Conservation (phyloP, 441 rosid species). For the Dalechampia spathulata region DNA sequence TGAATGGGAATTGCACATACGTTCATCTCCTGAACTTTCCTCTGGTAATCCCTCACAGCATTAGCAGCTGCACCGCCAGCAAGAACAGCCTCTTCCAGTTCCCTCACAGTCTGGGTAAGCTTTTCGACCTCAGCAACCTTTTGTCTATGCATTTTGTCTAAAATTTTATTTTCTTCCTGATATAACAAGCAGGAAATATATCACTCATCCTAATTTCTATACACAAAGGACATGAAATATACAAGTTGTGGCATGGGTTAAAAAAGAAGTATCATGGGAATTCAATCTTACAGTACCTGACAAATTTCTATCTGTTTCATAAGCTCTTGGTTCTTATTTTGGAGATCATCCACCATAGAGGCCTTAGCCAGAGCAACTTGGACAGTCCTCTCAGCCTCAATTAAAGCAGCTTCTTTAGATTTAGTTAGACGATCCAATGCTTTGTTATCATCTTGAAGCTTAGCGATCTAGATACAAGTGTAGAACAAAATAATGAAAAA, state of each 20-base stretch:
- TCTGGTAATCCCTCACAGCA: slow-evolving; percentile 95
- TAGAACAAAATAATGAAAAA: slow-evolving; percentile 5
- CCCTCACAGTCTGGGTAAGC: slow-evolving; percentile 94
- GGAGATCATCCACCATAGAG: slow-evolving; percentile 97
- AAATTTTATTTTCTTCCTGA: slow-evolving; percentile 94
- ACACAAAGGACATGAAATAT: neutral
- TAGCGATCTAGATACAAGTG: slow-evolving; percentile 63
- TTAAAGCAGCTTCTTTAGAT: slow-evolving; percentile 93
- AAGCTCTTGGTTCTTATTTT: slow-evolving; percentile 94
- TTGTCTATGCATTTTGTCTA: slow-evolving; percentile 92
- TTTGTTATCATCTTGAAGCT: slow-evolving; percentile 96
- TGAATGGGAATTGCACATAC: slow-evolving; percentile 29
- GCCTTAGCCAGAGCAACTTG: slow-evolving; percentile 91
- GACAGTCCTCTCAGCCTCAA: slow-evolving; percentile 94
- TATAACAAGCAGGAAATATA: slow-evolving; percentile 20
- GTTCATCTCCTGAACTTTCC: slow-evolving; percentile 98
- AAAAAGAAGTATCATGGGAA: slow-evolving; percentile 1
- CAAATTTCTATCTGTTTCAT: slow-evolving; percentile 97
- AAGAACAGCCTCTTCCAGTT: slow-evolving; percentile 97
- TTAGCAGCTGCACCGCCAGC: slow-evolving; percentile 99
- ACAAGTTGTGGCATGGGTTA: slow-evolving; percentile 6
- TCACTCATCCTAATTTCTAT: neutral
- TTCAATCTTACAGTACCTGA: slow-evolving; percentile 47
- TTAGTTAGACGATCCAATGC: slow-evolving; percentile 95
- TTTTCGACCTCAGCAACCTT: slow-evolving; percentile 99